Base-by-base conservation (phyloP, 148 eudicot genomes). In the Linanthus parryae region DNA sequence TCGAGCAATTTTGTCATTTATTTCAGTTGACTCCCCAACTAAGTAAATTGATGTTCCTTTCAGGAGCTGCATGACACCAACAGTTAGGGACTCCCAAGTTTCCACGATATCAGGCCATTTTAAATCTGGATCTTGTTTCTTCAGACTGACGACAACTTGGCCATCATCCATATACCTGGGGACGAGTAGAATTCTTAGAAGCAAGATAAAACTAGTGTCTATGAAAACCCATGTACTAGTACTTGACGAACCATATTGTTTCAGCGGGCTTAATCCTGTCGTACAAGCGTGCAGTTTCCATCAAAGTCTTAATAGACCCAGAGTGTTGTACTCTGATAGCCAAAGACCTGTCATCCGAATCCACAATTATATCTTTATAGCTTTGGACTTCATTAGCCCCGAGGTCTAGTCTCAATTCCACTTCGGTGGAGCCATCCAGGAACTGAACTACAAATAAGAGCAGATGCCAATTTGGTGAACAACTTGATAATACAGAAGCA, bases 81-180 rank as follows among this genome's bases (percentile, higher is more conserved):
- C 68, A 5, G 73, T 74, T 19, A 91, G 84, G 42, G 98, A 87
- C 58, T 87, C 96, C 96, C 96, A 91, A 17, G 98, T 74, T 67
- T 87, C 96, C 55, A 81, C 58, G 7, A 91, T 79, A 36, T 83
- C 96, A 41, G 95, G 98, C 96, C 98, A 91, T 67, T 75, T 77
- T 76, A 91, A 56, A 30, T 81, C 90, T 2, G 83, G 66, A 58
- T 87, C 96, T 63, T 81, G 90, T 75, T 91, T 91, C 75, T 79
- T 83, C 80, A 91, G 48, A 62, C 48, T 87, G 56, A 91, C 75
- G 48, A 91, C 96, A 46, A 91, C 59, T 47, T 87, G 72, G 62
- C 71, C 75, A 7, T 91, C 98, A 73, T 91, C 98, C 45, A 91
- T 47, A 44, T 78, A 86, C 97, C 97, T 91, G 74, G 12, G n/a